These are phyloP conservation scores for Colletotrichum sojae DNA, from an alignment of 2,329 filamentous ascomycete species.

Conservation along the genomic window DNA sequence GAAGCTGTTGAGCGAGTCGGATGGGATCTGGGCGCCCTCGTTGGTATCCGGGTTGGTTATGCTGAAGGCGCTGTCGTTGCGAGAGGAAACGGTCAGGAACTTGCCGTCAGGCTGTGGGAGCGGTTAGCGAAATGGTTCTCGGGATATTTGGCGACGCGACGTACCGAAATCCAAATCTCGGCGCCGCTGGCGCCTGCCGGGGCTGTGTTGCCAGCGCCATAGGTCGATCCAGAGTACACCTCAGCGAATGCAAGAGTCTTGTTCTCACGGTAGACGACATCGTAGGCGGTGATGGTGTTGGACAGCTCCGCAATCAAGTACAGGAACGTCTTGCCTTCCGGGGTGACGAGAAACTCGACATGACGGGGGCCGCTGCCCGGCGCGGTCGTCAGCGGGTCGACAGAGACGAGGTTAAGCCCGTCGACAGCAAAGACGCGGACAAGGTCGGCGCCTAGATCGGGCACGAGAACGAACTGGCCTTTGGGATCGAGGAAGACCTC, in stretches of 20 bases:
- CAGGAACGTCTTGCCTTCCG: constrained; percentile 63
- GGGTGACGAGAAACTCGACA: constrained; percentile 67
- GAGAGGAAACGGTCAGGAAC: constrained; percentile 78
- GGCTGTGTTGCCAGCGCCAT: constrained; percentile 58
- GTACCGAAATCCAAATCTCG: constrained; percentile 72
- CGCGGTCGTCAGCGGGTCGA: constrained; percentile 57
- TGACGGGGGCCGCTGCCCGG: constrained; percentile 76
- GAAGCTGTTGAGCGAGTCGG: constrained; percentile 77
- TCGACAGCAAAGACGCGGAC: constrained; percentile 71
- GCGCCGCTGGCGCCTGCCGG: constrained; percentile 62
- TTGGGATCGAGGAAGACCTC: constrained; percentile 76
- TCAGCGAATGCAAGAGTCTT: constrained; percentile 60
- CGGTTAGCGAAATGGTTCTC: constrained; percentile 15
- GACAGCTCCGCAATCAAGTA: constrained; percentile 74
- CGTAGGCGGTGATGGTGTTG: constrained; percentile 70
- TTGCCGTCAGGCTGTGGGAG: constrained; percentile 66
- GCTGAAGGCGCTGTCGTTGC: constrained; percentile 70
- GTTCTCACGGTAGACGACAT: constrained; percentile 64
- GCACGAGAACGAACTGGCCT: constrained; percentile 72
- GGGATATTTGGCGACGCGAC: constrained; percentile 45
- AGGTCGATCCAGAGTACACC: constrained; percentile 63
- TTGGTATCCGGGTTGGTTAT: constrained; percentile 61
- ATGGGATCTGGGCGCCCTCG: constrained; percentile 56
- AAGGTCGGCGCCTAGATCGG: constrained; percentile 76
- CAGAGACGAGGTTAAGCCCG: constrained; percentile 58